phyloP scores from a whole-genome alignment of 495 filamentous ascomycete species.

The Trichoderma erinaceum region DNA sequence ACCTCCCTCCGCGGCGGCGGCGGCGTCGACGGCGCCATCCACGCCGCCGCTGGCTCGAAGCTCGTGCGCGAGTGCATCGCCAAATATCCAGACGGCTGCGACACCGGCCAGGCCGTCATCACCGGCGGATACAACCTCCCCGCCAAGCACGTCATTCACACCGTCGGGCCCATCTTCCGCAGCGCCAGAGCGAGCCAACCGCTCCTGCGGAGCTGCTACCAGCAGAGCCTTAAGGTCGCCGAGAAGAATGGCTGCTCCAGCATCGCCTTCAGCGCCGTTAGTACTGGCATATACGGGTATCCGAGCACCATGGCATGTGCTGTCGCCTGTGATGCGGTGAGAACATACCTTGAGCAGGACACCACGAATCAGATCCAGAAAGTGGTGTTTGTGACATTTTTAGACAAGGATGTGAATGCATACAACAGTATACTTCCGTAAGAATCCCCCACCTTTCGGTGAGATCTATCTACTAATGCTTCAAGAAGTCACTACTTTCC shows the following conservation, averaged over 20 bases:
- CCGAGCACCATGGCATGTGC: slow-evolving; percentile 65
- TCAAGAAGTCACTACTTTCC: not conserved
- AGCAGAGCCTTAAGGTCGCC: slow-evolving; percentile 64
- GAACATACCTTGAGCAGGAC: slow-evolving; percentile 57
- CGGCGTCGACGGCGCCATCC: slow-evolving; percentile 85
- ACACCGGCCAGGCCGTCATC: slow-evolving; percentile 77
- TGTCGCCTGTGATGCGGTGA: slow-evolving; percentile 62
- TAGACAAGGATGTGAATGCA: slow-evolving; percentile 64
- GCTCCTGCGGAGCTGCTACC: slow-evolving; percentile 66
- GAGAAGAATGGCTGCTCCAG: slow-evolving; percentile 56
- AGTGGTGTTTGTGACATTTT: slow-evolving; percentile 77
- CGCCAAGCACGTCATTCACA: slow-evolving; percentile 73
- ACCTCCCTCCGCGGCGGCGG: slow-evolving; percentile 71
- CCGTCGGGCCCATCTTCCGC: slow-evolving; percentile 82
- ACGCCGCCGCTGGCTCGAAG: slow-evolving; percentile 65
- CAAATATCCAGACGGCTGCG: slow-evolving; percentile 55
- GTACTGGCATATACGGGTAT: slow-evolving; percentile 88
- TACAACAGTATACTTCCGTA: slow-evolving; percentile 70
- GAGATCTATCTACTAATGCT: not conserved
- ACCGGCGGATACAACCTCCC: slow-evolving; percentile 72
- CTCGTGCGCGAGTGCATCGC: slow-evolving; percentile 63
- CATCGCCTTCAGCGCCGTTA: slow-evolving; percentile 77
- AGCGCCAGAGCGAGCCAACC: slow-evolving; percentile 35
- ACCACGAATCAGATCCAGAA: slow-evolving; percentile 55
- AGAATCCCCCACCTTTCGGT: slow-evolving; percentile 27